phyloP scores from a whole-genome alignment of 805 yeast genomes.

The Metschnikowia picachoensis region DNA sequence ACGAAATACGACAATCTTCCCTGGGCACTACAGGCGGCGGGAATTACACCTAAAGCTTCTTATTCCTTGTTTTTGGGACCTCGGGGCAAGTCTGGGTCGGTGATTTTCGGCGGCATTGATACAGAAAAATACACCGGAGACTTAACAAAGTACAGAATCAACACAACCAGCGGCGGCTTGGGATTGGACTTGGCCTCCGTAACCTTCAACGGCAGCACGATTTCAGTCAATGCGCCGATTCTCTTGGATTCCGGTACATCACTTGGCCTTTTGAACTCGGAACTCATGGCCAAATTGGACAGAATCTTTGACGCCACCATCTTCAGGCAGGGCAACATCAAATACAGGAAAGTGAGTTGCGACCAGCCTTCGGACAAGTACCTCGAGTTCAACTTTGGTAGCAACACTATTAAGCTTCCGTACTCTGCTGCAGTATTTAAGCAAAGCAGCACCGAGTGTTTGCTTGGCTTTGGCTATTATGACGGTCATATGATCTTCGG shows the following conservation, averaged over 20 bases:
- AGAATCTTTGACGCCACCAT: slow-evolving; percentile 5
- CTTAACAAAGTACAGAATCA: slow-evolving; percentile 7
- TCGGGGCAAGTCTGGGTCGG: slow-evolving; percentile 23
- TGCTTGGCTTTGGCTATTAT: slow-evolving; percentile 12
- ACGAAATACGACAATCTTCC: slow-evolving; percentile 51
- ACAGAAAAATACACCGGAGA: slow-evolving; percentile 31
- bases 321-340: slow-evolving; percentile 2
- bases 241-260: slow-evolving; percentile 16
- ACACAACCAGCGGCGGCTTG: slow-evolving; percentile 7
- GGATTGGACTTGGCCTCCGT: slow-evolving; percentile 8
- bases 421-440: slow-evolving; percentile 8
- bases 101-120: slow-evolving; percentile 42
- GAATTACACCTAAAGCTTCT: slow-evolving; percentile 49
- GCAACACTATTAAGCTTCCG: slow-evolving; percentile 5
- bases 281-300: slow-evolving; percentile 8
- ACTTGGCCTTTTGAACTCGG: slow-evolving; percentile 5
- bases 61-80: slow-evolving; percentile 62
- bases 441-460: slow-evolving; percentile 6
- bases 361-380: slow-evolving; percentile 15
- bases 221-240: slow-evolving; percentile 3
- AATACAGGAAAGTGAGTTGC: slow-evolving; percentile 10
- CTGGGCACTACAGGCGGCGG: slow-evolving; percentile 50
- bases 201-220: slow-evolving; percentile 6
- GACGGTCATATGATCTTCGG: slow-evolving; percentile 11
- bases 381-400: slow-evolving; percentile 12